Evolutionary conservation across 768 basidiomycete species (phyloP), one percentile per base, ranked within the genome.

Genomic region (Pleurotus ostreatus): DNA sequence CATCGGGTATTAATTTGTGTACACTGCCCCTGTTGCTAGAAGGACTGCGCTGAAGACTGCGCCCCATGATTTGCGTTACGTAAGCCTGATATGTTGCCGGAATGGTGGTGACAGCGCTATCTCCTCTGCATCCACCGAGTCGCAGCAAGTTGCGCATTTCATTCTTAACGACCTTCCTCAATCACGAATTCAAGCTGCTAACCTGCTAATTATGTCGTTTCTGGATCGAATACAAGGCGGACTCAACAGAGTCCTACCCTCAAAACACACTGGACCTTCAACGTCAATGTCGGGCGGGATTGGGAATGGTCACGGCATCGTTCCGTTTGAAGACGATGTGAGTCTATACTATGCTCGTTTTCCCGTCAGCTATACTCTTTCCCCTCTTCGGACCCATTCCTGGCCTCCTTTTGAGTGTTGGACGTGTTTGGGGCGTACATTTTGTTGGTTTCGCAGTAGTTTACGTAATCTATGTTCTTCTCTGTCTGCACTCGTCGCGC

Each of bases 251-350:
- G 61, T 85, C 41, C 63, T 78, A 1, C 83, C 84, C 30, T 73
- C 70, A 59, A 79, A 74, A 63, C 59, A 55, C 45, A 65, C 68
- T 16, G 58, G 57, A 62, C 60, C 75, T 39, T 68, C 80, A 45
- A 67, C 67, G 26, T 72, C 77, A 5, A 62, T 74, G 49, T 73
- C 76, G 25, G 79, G 79, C 46, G 86, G 88, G 4, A 81, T 86
- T 61, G 85, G 84, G 12, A 74, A 68, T 49, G 81, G 79, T 20
- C 76, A 78, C 66, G 85, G 83, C 13, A 79, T 82, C 68, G 79
- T 81, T 11, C 77, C 76, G 41, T 81, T 83, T 59, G 80, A 88
- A 52, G 87, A 91, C 67, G 85, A 92, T 69, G 89, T 91, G 70
- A 79, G 88, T 77, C 23, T 56, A 45, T 49, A 26, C 30, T 39